phyloP scores from a whole-genome alignment of 495 filamentous ascomycete species.

The Tuber melanosporum region DNA sequence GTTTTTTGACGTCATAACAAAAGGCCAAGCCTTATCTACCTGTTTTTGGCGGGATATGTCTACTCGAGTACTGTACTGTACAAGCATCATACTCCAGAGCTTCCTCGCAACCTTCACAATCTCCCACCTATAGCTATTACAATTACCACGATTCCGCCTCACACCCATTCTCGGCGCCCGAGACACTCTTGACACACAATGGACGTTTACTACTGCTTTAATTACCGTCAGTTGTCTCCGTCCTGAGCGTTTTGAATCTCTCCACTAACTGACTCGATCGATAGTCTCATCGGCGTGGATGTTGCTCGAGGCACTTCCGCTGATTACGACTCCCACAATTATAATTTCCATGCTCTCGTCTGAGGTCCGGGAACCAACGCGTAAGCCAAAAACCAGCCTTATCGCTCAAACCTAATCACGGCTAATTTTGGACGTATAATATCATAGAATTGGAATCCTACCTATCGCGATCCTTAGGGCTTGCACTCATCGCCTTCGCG shows the following conservation, averaged over 20 bases:
- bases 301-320: slow-evolving; percentile 57
- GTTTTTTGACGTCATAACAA: slow-evolving; percentile 25
- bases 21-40: slow-evolving; percentile 14
- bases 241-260: background rate
- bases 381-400: slow-evolving; percentile 44
- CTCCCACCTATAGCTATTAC: background rate
- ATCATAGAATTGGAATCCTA: slow-evolving; percentile 71
- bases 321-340: slow-evolving; percentile 60
- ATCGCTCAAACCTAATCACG: background rate
- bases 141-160: background rate
- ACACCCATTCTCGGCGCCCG: background rate
- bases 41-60: slow-evolving; percentile 8
- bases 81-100: slow-evolving; percentile 8
- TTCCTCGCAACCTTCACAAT: background rate
- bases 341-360: slow-evolving; percentile 58
- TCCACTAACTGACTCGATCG: slow-evolving; percentile 6
- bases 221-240: slow-evolving; percentile 30
- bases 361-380: slow-evolving; percentile 52
- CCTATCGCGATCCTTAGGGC: slow-evolving; percentile 62
- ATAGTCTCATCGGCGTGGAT: slow-evolving; percentile 56
- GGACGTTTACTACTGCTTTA: slow-evolving; percentile 42
- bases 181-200: slow-evolving; percentile 19
- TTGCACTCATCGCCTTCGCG: slow-evolving; percentile 61
- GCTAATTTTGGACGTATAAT: slow-evolving; percentile 13
- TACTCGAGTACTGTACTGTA: too few species aligned